Conservation (phyloP, 2,329 filamentous ascomycete genomes). For the Lecanoromycetidae sp. region DNA sequence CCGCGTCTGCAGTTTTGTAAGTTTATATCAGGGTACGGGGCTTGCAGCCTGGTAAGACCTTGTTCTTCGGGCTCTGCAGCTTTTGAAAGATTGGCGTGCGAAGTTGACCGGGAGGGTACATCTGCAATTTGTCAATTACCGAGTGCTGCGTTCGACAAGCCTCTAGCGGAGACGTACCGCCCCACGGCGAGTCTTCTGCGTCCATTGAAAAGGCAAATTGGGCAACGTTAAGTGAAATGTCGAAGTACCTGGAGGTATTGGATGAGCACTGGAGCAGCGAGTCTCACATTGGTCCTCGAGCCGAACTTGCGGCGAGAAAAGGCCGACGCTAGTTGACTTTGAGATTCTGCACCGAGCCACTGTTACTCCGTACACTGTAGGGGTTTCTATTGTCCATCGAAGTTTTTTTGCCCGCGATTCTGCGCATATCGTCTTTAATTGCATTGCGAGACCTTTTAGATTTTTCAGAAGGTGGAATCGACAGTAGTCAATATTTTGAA, state of each 20-base stretch:
- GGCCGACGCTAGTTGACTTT: no score
- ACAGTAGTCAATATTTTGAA: not conserved
- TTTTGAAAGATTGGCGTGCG: constrained; percentile 22
- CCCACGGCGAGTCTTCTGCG: constrained; percentile 37
- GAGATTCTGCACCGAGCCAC: no score
- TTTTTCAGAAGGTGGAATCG: not conserved
- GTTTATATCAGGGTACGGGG: constrained; percentile 1
- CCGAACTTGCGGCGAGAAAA: constrained; percentile 1
- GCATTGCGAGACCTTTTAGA: not conserved
- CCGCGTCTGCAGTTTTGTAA: constrained; percentile 11
- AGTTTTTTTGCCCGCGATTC: no score
- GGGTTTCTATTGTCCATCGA: no score
- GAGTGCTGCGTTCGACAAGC: constrained; percentile 14
- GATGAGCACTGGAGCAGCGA: constrained; percentile 2
- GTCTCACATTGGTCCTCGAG: not conserved
- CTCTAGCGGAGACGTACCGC: constrained; percentile 30
- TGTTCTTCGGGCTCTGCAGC: constrained; percentile 22
- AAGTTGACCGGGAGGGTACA: constrained; percentile 33
- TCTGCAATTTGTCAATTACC: constrained; percentile 26
- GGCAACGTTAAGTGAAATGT: constrained; percentile 13
- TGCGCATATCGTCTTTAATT: not conserved
- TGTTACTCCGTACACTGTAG: no score
- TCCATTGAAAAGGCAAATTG: constrained; percentile 15
- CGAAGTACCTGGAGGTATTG: constrained; percentile 10
- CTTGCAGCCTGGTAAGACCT: constrained; percentile 21